Conservation (phyloP, 164 flowering plant species). For the Aristolochia californica region DNA sequence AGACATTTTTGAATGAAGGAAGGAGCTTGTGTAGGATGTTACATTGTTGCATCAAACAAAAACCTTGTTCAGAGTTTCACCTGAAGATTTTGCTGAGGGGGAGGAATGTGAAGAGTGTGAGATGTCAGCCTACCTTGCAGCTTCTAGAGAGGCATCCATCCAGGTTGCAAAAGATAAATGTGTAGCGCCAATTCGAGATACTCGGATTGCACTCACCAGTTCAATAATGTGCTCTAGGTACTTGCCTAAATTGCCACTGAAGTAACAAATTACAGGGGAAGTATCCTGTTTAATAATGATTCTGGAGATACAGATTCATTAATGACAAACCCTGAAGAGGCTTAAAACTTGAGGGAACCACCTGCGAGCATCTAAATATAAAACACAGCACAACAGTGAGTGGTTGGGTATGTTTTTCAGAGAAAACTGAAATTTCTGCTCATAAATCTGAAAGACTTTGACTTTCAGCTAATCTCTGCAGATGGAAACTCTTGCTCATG, state of each 20-base stretch:
- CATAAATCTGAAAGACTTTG: too few species aligned
- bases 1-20: constrained; percentile 10
- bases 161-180: constrained; percentile 24
- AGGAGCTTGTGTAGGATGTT: constrained; percentile 24
- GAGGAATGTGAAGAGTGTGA: constrained; percentile 24
- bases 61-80: constrained; percentile 12
- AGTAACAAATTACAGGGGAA: constrained; percentile 20
- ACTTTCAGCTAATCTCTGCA: too few species aligned
- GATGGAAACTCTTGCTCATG: too few species aligned
- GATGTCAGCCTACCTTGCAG: constrained; percentile 22
- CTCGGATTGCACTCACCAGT: constrained; percentile 14
- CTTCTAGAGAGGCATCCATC: constrained; percentile 18
- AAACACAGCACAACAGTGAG: too few species aligned
- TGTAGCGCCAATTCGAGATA: constrained; percentile 16
- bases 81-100: constrained; percentile 18
- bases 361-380: background rate
- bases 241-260: constrained; percentile 1
- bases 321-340: background rate
- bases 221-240: background rate
- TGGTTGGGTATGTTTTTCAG: too few species aligned
- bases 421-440: too few species aligned
- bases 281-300: constrained; percentile 4
- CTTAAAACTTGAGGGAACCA: background rate
- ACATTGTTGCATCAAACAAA: constrained; percentile 20
- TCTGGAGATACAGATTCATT: too few species aligned